Base-by-base conservation (phyloP, 2,329 filamentous ascomycete species). In the Rutstroemia sydowiana region DNA sequence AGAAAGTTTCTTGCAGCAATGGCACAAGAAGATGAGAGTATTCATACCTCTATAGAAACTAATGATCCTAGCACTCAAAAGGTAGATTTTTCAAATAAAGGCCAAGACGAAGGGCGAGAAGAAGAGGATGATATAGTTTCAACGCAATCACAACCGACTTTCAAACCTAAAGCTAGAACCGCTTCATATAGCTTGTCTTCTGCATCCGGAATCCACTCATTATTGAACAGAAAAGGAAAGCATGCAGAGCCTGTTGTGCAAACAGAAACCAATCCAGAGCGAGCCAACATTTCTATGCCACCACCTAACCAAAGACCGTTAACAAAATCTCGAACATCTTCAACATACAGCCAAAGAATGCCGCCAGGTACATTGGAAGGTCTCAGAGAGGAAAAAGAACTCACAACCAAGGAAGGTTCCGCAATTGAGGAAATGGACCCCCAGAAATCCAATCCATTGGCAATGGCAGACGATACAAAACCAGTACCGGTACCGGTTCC, bases 231-330 rank as follows among this genome's bases (percentile, higher is more conserved):
- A 55, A 85, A 85, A 66, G 73, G 75, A 58, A 73, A 75, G 51
- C 74, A 79, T 65, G 76, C 75, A 52, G 81, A 85, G 61, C 74
- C 82, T 31, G 78, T 78, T 57, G 78, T 76, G 28, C 41, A 51
- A 14, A 78, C 76, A 55, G 74, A 76, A 51, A 72, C 73, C 56
- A 74, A 78, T 65, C 74, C 77, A 56, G 79, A 81, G 53, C 75
- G 76, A 63, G 74, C 81, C 52, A 84, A 75, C 66, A 73, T 84
- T 55, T 84, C 79, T 58, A 84, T 86, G 77, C 80, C 82, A 36
- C 75, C 80, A 52, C 74, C 76, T 52, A 72, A 75, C 28, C 64
- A 34, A 32, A 65, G 67, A 56, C 68, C 74, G 11, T 61, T 75
- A 51, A 73, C 66, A 53, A 70, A 68, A 50, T 61, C 62, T 28